These are phyloP conservation scores for Warburgia ugandensis DNA, from an alignment of 164 flowering plant species.

Conservation along the genomic window DNA sequence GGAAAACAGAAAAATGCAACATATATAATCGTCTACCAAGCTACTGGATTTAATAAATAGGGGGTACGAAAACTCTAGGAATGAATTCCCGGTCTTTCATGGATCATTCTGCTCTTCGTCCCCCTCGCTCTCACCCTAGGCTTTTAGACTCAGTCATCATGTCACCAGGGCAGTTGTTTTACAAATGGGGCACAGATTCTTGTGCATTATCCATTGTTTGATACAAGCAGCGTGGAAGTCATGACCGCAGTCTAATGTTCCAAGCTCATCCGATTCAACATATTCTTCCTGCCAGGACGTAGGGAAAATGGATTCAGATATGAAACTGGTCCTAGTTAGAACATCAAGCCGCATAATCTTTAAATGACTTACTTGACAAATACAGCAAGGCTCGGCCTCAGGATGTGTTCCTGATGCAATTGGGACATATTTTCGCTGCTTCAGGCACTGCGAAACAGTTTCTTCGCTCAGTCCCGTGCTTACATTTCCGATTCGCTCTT, in stretches of 20 bases:
- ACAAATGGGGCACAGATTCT: constrained; percentile 85
- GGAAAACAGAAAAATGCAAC: neutral
- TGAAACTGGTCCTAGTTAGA: too few relatives aligned
- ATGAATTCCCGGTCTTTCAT: neutral
- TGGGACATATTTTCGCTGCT: constrained; percentile 30
- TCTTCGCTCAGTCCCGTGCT: constrained; percentile 74
- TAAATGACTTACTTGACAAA: constrained; percentile 77
- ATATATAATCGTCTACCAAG: neutral
- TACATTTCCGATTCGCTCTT: constrained; percentile 82
- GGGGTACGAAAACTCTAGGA: too few relatives aligned
- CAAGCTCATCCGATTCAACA: constrained; percentile 48
- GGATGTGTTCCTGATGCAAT: constrained; percentile 11
- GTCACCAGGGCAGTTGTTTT: constrained; percentile 44
- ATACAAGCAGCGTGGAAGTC: constrained; percentile 71
- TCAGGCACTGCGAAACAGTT: constrained; percentile 38
- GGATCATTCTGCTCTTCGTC: neutral
- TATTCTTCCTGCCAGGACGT: constrained; percentile 65
- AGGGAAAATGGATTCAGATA: too few relatives aligned
- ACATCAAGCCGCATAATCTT: too few relatives aligned
- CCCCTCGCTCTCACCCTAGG: neutral
- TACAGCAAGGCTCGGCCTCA: constrained; percentile 72
- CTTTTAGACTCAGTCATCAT: neutral
- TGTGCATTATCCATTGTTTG: constrained; percentile 69
- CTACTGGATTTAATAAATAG: constrained; percentile 1
- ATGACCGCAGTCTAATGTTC: constrained; percentile 67